Conservation (phyloP, 2,329 filamentous ascomycete species). For the Iodosphaeria phyllophila region DNA sequence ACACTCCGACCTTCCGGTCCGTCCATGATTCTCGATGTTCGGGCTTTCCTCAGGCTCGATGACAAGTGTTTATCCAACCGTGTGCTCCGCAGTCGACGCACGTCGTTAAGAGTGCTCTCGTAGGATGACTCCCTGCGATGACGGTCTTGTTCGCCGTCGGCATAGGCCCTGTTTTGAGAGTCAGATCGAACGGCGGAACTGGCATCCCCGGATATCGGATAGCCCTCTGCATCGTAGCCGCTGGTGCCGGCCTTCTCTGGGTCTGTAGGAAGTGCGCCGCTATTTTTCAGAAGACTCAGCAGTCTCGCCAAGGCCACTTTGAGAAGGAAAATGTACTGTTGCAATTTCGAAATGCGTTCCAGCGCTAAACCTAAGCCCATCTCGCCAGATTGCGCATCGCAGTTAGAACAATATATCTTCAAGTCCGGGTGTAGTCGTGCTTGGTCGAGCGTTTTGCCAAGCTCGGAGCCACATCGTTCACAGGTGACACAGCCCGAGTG, state of each 20-base stretch:
- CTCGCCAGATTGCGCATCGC: slow-evolving; percentile 38
- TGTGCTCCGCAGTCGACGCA: slow-evolving; percentile 77
- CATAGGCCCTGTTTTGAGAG: slow-evolving; percentile 56
- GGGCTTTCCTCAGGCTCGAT: slow-evolving; percentile 76
- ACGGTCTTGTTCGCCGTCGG: slow-evolving; percentile 36
- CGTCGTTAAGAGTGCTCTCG: slow-evolving; percentile 91
- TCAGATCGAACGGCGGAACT: slow-evolving; percentile 44
- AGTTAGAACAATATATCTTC: slow-evolving; percentile 53
- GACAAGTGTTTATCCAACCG: slow-evolving; percentile 88
- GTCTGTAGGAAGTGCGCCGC: slow-evolving; percentile 59
- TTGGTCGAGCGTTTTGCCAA: slow-evolving; percentile 49
- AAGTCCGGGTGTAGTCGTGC: slow-evolving; percentile 54
- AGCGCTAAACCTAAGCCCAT: slow-evolving; percentile 28
- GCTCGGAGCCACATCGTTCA: slow-evolving; percentile 40
- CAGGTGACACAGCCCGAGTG: slow-evolving; percentile 73
- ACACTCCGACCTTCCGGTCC: slow-evolving; percentile 52
- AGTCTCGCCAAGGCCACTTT: slow-evolving; percentile 80
- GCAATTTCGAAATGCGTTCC: slow-evolving; percentile 62
- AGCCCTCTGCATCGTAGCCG: slow-evolving; percentile 49
- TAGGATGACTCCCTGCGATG: slow-evolving; percentile 59
- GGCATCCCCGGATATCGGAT: no score
- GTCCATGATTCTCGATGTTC: slow-evolving; percentile 84
- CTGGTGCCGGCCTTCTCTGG: slow-evolving; percentile 53
- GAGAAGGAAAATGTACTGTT: slow-evolving; percentile 87
- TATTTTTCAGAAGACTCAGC: slow-evolving; percentile 69